Conservation (phyloP, 2,329 filamentous ascomycete species). For the Xylariaceae sp. region DNA sequence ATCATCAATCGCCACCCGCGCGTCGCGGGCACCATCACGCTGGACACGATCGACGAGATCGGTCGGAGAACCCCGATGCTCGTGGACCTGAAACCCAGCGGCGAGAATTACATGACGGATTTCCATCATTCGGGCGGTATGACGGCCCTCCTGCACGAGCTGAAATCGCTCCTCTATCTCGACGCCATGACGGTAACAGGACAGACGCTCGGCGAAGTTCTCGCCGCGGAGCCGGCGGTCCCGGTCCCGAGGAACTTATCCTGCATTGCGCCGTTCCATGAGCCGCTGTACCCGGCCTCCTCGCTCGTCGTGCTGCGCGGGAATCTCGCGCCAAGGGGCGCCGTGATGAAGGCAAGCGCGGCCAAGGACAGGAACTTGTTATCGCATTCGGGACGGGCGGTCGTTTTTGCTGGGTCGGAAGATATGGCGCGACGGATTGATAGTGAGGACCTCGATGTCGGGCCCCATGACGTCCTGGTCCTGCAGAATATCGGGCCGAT, state of each 20-base stretch:
- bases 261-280: constrained; percentile 60
- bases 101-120: constrained; percentile 84
- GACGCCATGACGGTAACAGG: constrained; percentile 78
- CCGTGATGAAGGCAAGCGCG: constrained; percentile 87
- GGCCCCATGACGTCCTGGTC: constrained; percentile 59
- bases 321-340: constrained; percentile 77
- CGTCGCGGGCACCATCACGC: constrained; percentile 57
- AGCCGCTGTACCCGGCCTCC: constrained; percentile 65
- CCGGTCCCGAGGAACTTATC: constrained; percentile 33
- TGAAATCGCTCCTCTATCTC: constrained; percentile 72
- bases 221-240: constrained; percentile 63
- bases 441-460: constrained; percentile 56
- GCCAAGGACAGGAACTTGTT: constrained; percentile 63
- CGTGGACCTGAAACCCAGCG: constrained; percentile 79
- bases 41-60: constrained; percentile 75
- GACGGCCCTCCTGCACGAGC: constrained; percentile 70
- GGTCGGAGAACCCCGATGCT: constrained; percentile 74
- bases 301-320: constrained; percentile 78
- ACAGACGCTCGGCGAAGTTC: constrained; percentile 72
- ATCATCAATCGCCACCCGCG: constrained; percentile 70
- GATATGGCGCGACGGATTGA: constrained; percentile 64
- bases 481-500: constrained; percentile 86
- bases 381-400: constrained; percentile 41
- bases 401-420: constrained; percentile 69
- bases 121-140: constrained; percentile 86